A percentile compares a stretch with the other conserved stretches of the same genome.
Conservation (phyloP, 176 grass and related monocot species). For the Zea luxurians region DNA sequence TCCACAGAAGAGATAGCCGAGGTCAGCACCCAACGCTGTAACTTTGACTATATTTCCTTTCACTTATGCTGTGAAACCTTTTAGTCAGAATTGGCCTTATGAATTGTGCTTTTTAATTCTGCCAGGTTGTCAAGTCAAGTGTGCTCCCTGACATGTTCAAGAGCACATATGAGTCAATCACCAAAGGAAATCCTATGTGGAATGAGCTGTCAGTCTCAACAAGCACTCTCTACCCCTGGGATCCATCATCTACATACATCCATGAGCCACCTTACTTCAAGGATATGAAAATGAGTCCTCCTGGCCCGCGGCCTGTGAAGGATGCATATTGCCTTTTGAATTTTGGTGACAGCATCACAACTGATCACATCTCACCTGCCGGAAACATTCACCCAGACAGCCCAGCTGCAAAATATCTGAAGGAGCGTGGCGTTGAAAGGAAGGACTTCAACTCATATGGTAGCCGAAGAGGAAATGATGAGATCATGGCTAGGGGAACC, state of each 20-base stretch:
- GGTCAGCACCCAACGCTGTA: conserved; percentile 44
- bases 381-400: conserved; percentile 91
- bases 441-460: conserved; percentile 97
- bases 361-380: conserved; percentile 94
- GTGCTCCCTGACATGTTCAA: conserved; percentile 98
- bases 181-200: conserved; percentile 98
- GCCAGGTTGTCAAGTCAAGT: conserved; percentile 88
- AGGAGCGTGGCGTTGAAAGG: conserved; percentile 73
- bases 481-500: conserved; percentile 99
- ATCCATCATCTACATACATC: conserved; percentile 86
- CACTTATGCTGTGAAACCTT: background rate
- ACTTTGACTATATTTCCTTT: conserved; percentile 14
- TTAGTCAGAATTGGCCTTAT: conserved; percentile 14
- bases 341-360: conserved; percentile 97
- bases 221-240: conserved; percentile 90
- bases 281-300: conserved; percentile 92
- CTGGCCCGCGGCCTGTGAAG: conserved; percentile 82
- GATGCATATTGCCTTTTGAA: conserved; percentile 98
- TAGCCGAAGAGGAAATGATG: conserved; percentile 87
- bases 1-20: conserved; percentile 81
- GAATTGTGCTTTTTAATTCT: conserved; percentile 37
- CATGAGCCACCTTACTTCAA: conserved; percentile 99
- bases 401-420: conserved; percentile 75
- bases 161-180: conserved; percentile 83
- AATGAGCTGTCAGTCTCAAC: conserved; percentile 74